Percentiles rank a stretch among this genome's conserved stretches.
These are phyloP conservation scores for Aspergillus hiratsukae DNA, from an alignment of 2,329 filamentous ascomycete species.

Conservation along the genomic window DNA sequence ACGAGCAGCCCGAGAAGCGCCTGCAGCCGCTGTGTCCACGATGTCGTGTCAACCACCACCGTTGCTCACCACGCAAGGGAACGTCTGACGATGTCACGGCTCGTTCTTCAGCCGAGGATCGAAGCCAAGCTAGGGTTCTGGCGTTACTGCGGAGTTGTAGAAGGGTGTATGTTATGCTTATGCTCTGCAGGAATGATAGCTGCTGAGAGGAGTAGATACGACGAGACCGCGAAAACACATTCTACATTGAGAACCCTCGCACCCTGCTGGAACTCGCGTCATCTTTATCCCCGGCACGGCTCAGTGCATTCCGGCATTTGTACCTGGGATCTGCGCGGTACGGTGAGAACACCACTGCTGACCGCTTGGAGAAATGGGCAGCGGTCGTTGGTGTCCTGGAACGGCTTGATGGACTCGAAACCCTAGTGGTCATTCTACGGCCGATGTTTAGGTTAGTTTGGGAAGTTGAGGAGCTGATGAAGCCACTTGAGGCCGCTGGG, in stretches of 20 bases:
- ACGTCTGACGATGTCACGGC: no score
- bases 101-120: no score
- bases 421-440: background rate
- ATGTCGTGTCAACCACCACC: no score
- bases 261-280: slow-evolving; percentile 1
- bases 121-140: no score
- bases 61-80: no score
- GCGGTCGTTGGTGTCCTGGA: background rate
- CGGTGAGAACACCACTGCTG: background rate
- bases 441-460: background rate
- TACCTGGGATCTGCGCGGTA: background rate
- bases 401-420: background rate
- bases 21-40: background rate
- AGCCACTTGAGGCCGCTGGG: background rate
- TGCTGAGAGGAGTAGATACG: background rate
- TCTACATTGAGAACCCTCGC: slow-evolving; percentile 4
- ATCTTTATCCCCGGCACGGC: background rate
- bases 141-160: no score
- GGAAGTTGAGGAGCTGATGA: background rate
- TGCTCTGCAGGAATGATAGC: no score
- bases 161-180: no score
- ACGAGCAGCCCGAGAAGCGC: background rate
- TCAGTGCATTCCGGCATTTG: background rate
- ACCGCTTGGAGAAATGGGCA: background rate
- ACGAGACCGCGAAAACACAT: background rate